Evolutionary conservation across 495 filamentous ascomycete genomes (phyloP), one percentile per base, ranked within the genome.

Genomic region (Talaromyces thailandensis): DNA sequence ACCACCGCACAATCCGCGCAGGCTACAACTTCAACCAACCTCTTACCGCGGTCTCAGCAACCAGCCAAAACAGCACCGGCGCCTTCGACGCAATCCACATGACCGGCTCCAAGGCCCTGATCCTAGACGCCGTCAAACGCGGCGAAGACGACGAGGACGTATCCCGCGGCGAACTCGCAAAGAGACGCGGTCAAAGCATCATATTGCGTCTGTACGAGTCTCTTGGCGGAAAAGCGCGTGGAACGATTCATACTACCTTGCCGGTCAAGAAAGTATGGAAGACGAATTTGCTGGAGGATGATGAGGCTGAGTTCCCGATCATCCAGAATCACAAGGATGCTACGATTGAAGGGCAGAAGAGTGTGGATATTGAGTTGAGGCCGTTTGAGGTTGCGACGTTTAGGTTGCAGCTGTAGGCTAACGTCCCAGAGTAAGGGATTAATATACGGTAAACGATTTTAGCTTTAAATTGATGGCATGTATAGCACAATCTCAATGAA

Each of bases 111-210:
- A 70, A 78, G 12, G 84, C 87, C 7, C 74, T 96, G 21, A 75
- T 96, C 24, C 78, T 96, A 6, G 92, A 96, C 68, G 86, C 84
- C 16, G 79, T 96, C 65, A 96, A 96, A 80, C 86, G 94, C 60
- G 94, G 92, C 25, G 95, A 98, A 74, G 94, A 98, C 66, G 94
- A 98, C 66, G 91, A 90, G 70, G 94, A 96, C 67, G 85, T 96
- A 16, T 88, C 84, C 26, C 75, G 80, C 3, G 88, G 84, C 29
- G 88, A 87, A n/a, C 70, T 96, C 37, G 81, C 86, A 9, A 77
- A 74, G 37, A 82, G 88, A 61, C 81, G 83, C 65, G 93, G 92
- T 11, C 79, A 79, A 69, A 94, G 90, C 69, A 79, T 98, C 24
- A 84, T 98, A 58, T 29, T 96, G 45, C 82, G 94, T 2, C 76